Conservation (phyloP, 495 filamentous ascomycete genomes). For the Tuber borchii region DNA sequence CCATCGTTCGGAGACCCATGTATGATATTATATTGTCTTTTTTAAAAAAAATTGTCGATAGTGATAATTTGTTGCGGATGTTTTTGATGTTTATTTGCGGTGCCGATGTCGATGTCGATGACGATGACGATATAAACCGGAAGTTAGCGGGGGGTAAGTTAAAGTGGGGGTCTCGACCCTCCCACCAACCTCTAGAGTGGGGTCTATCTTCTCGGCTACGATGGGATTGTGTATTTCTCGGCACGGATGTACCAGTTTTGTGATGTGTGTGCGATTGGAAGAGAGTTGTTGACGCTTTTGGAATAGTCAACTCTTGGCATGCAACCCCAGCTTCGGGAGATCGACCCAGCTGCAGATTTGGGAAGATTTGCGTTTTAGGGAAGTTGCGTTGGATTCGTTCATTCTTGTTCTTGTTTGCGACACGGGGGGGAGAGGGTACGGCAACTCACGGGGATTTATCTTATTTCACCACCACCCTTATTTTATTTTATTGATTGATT, state of each 20-base stretch:
- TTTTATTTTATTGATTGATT: too few relatives aligned
- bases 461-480: too few relatives aligned
- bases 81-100: neutral
- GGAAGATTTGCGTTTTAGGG: neutral
- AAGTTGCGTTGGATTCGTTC: neutral
- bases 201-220: neutral
- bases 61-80: neutral
- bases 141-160: neutral
- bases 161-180: too few relatives aligned
- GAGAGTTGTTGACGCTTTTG: neutral
- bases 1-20: slow-evolving; percentile 20
- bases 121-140: neutral
- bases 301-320: neutral
- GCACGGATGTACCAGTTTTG: neutral
- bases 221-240: neutral
- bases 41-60: too few relatives aligned
- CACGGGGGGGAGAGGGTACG: too few relatives aligned
- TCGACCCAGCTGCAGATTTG: slow-evolving; percentile 1
- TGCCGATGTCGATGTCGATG: neutral
- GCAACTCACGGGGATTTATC: too few relatives aligned
- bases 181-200: neutral
- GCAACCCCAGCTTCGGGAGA: neutral
- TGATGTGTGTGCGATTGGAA: neutral
- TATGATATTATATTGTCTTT: neutral
- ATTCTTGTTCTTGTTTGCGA: neutral